Conservation (phyloP, 148 eudicot species). For the Rhododendron simsii region DNA sequence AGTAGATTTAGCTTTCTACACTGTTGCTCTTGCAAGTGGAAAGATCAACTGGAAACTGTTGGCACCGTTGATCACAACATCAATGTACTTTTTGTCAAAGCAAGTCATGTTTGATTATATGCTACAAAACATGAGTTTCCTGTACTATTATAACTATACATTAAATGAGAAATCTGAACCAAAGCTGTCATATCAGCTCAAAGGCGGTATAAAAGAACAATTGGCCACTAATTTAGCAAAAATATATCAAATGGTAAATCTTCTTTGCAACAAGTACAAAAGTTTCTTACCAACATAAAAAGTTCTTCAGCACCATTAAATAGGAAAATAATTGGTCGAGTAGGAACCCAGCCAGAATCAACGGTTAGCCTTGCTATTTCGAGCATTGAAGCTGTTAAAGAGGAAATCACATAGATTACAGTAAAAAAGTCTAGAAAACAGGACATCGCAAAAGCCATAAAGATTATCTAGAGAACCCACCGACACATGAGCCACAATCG, state of each 20-base stretch:
- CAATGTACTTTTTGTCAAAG: background rate
- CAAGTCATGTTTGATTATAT: background rate
- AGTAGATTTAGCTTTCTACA: background rate
- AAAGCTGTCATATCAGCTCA: background rate
- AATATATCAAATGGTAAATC: background rate
- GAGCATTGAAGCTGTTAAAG: constrained; percentile 70
- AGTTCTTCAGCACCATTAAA: constrained; percentile 99
- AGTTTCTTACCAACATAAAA: constrained; percentile 76
- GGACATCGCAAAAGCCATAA: background rate
- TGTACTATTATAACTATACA: background rate
- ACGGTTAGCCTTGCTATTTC: constrained; percentile 80
- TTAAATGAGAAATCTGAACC: background rate
- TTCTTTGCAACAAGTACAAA: background rate
- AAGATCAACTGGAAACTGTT: background rate
- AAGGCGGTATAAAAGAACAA: background rate
- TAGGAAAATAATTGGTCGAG: constrained; percentile 79
- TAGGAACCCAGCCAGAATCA: constrained; percentile 91
- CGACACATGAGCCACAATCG: constrained; percentile 99
- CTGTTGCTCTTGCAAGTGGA: background rate
- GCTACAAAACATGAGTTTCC: background rate
- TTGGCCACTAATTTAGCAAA: background rate
- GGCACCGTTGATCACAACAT: background rate
- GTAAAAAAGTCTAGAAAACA: background rate
- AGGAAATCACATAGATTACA: constrained; percentile 8
- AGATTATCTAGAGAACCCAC: constrained; percentile 31